Conservation (phyloP, 2,329 filamentous ascomycete genomes). For the Trichoderma sp. region DNA sequence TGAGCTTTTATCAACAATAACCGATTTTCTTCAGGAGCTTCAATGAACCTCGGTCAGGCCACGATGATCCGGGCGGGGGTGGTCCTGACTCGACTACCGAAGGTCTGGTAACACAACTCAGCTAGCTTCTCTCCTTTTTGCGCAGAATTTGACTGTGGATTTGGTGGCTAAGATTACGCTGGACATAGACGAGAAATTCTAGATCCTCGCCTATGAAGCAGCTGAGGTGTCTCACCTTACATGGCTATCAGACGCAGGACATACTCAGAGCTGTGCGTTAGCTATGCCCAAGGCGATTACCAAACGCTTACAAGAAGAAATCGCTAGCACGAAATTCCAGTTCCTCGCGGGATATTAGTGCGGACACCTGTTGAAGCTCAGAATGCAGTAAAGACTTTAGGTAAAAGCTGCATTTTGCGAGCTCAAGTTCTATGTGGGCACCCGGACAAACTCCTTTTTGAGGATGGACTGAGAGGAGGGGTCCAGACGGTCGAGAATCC, state of each 20-base stretch:
- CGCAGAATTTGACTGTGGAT: neutral
- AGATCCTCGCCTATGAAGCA: constrained; percentile 10
- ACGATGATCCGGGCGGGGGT: neutral
- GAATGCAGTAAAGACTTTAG: constrained; percentile 24
- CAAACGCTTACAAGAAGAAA: neutral
- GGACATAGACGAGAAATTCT: neutral
- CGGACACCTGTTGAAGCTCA: constrained; percentile 24
- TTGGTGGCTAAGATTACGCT: neutral
- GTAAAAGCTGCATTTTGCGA: constrained; percentile 27
- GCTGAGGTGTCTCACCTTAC: constrained; percentile 26
- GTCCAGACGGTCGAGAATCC: constrained; percentile 19
- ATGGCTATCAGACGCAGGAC: constrained; percentile 30
- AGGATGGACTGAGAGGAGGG: constrained; percentile 17
- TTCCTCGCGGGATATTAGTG: constrained; percentile 27
- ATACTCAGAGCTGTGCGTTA: constrained; percentile 27
- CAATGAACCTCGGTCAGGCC: neutral
- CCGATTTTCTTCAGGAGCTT: neutral
- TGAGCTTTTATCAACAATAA: neutral
- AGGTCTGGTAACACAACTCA: neutral
- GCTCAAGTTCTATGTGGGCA: constrained; percentile 28
- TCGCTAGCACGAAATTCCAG: constrained; percentile 27
- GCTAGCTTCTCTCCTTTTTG: neutral
- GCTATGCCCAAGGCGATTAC: too few relatives aligned
- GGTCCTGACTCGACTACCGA: neutral
- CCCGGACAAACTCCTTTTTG: constrained; percentile 18